These are phyloP conservation scores for Hemerocallis citrina DNA, from an alignment of 106 monocot species.

Conservation along the genomic window DNA sequence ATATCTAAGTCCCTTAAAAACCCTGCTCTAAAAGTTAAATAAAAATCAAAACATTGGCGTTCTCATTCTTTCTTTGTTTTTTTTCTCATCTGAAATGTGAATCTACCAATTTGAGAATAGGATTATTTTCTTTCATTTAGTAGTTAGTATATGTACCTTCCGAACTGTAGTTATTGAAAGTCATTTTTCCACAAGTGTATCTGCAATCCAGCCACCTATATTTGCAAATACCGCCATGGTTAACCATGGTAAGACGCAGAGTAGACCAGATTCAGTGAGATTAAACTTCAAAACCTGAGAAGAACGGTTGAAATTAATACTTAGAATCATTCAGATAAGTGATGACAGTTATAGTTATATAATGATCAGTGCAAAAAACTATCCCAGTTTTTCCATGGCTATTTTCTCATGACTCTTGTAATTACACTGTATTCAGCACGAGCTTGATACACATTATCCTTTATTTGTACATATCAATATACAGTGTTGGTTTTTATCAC, in stretches of 20 bases:
- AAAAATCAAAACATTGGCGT: neutral
- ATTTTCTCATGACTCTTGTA: neutral
- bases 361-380: neutral
- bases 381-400: neutral
- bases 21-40: neutral
- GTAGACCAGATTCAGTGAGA: constrained; percentile 92
- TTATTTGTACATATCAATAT: too few species aligned
- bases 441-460: too few species aligned
- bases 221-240: constrained; percentile 97
- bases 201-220: constrained; percentile 99
- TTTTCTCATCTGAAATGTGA: neutral
- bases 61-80: neutral
- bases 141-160: constrained; percentile 44
- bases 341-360: neutral
- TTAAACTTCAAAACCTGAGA: constrained; percentile 93
- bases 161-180: constrained; percentile 84
- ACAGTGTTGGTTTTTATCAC: too few species aligned
- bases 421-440: neutral
- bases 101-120: neutral
- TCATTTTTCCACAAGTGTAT: constrained; percentile 78
- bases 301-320: too few species aligned
- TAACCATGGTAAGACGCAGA: constrained; percentile 97
- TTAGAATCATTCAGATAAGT: too few species aligned
- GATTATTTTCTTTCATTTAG: neutral
- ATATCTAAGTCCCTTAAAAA: neutral